A percentile compares a stretch with the other conserved stretches of the same genome.
Conservation (phyloP, 345 rosid genomes). For the Tarenaya hassleriana region DNA sequence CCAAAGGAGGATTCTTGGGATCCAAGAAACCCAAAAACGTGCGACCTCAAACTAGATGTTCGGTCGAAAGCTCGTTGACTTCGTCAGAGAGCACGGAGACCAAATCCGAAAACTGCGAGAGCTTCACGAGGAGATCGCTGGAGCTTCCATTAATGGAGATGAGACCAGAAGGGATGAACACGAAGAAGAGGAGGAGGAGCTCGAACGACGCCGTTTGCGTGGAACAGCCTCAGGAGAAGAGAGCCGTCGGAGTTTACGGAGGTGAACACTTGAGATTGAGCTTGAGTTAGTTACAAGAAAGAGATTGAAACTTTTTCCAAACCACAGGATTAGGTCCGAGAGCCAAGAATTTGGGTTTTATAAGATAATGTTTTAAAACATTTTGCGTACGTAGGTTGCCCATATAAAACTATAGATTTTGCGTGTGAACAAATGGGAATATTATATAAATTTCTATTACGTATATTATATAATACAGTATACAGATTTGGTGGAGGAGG, state of each 20-base stretch:
- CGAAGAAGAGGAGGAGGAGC: conserved; percentile 54
- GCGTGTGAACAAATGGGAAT: too few relatives aligned
- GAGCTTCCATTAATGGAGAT: conserved; percentile 64
- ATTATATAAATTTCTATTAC: conserved; percentile 27
- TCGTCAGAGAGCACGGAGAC: conserved; percentile 78
- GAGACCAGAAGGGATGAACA: conserved; percentile 34
- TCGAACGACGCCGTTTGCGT: conserved; percentile 29
- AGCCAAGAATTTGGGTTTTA: neutral
- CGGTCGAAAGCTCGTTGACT: conserved; percentile 83
- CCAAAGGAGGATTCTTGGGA: conserved; percentile 16
- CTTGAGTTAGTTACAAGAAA: conserved; percentile 29
- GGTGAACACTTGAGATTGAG: conserved; percentile 34
- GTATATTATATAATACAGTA: conserved; percentile 29
- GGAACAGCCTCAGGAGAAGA: conserved; percentile 39
- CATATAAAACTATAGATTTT: too few relatives aligned
- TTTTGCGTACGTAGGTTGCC: too few relatives aligned
- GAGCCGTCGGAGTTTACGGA: conserved; percentile 23
- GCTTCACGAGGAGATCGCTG: conserved; percentile 20
- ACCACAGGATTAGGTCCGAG: too few relatives aligned
- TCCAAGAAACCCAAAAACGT: conserved; percentile 20
- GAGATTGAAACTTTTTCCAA: too few relatives aligned
- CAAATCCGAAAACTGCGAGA: too few relatives aligned
- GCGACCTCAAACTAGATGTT: conserved; percentile 36
- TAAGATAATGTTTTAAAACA: conserved; percentile 7
- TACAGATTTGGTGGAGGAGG: conserved; percentile 27